phyloP scores from a whole-genome alignment of 2,329 filamentous ascomycete genomes.

The Triangularia verruculosa region DNA sequence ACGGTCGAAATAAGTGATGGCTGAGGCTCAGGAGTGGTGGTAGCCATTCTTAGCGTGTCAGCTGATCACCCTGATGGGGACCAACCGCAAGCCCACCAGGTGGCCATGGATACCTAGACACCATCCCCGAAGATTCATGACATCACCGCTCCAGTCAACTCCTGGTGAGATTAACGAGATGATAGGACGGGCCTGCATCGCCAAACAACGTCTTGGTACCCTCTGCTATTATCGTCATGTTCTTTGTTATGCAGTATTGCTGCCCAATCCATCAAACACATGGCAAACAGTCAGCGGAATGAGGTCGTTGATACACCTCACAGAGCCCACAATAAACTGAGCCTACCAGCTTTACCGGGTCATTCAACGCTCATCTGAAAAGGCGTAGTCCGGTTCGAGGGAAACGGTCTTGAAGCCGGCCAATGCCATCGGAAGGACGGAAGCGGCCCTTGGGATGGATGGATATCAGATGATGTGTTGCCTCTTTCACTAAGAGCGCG shows the following conservation, averaged over 20 bases:
- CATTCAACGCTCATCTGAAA: too few relatives aligned
- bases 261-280: neutral
- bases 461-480: neutral
- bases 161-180: neutral
- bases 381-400: too few relatives aligned
- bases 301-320: too few relatives aligned
- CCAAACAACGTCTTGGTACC: neutral
- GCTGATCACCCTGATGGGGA: neutral
- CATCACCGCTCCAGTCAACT: neutral
- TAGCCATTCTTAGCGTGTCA: constrained; percentile 2
- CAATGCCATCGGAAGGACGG: too few relatives aligned
- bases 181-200: neutral
- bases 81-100: neutral
- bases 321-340: too few relatives aligned
- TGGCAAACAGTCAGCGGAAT: neutral
- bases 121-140: neutral
- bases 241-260: neutral
- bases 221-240: neutral
- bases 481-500: neutral
- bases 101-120: neutral
- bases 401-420: too few relatives aligned
- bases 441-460: neutral
- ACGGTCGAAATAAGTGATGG: neutral
- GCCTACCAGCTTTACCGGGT: too few relatives aligned
- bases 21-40: neutral